Evolutionary conservation across 208 protist species (phyloP).

Genomic region (Tritrichomonas foetus): DNA sequence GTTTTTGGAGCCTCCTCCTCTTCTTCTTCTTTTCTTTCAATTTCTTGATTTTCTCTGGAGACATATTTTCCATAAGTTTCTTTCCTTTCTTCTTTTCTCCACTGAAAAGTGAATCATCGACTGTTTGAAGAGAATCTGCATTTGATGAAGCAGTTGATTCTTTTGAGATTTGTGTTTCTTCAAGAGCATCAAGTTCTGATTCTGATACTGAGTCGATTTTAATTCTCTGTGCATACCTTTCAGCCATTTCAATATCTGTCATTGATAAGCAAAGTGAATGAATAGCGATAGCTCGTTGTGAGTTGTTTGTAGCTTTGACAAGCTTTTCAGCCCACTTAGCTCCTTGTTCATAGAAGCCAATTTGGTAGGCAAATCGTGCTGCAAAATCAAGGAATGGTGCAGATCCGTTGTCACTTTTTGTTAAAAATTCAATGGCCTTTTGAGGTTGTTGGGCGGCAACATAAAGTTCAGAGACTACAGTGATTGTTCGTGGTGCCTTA

Average conservation of each 20-base stretch:
- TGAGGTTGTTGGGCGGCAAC: not conserved
- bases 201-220: not conserved
- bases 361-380: not conserved
- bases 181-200: not conserved
- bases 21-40: not conserved
- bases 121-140: not conserved
- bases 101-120: not conserved
- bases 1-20: conserved; percentile 1
- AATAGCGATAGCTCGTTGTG: not conserved
- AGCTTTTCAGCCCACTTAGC: not conserved
- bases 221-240: not conserved
- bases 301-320: not conserved
- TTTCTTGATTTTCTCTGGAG: not conserved
- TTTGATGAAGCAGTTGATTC: not conserved
- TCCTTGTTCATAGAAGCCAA: not conserved
- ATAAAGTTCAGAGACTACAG: not conserved
- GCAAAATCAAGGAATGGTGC: not conserved
- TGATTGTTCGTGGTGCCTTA: not conserved
- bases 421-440: not conserved
- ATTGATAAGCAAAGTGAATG: not conserved
- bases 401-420: not conserved
- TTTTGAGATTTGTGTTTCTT: not conserved
- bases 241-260: conserved; percentile 22
- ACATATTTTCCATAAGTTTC: not conserved
- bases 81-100: not conserved